Percentiles rank a stretch among this genome's conserved stretches.
Evolutionary conservation across 805 yeast genomes (phyloP).

Genomic region (Kurtzmaniella cleridarum): DNA sequence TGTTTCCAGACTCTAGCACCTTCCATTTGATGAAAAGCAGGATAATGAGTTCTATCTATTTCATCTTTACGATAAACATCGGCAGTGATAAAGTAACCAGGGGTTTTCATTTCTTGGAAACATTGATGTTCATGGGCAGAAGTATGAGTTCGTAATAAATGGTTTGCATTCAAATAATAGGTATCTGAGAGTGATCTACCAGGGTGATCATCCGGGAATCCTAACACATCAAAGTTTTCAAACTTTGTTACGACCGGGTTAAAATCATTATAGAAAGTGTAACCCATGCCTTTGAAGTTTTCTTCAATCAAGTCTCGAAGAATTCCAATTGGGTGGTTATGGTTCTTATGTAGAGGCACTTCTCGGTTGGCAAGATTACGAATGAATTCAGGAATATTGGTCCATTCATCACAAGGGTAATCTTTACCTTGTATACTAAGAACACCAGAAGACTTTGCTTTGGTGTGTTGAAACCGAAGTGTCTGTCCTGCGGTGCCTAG

Average conservation of each 20-base stretch:
- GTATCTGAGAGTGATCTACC: conserved; percentile 92
- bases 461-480: background rate
- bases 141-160: conserved; percentile 85
- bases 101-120: conserved; percentile 57
- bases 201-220: conserved; percentile 88
- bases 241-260: conserved; percentile 75
- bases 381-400: conserved; percentile 79
- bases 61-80: conserved; percentile 96
- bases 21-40: conserved; percentile 97
- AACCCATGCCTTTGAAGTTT: conserved; percentile 60
- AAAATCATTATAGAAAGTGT: conserved; percentile 75
- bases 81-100: conserved; percentile 90
- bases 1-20: conserved; percentile 87
- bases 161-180: conserved; percentile 72
- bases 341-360: conserved; percentile 52
- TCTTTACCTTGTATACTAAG: conserved; percentile 42
- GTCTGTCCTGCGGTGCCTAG: background rate
- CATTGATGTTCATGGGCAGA: conserved; percentile 95
- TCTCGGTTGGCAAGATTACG: conserved; percentile 62
- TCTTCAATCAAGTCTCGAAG: conserved; percentile 67
- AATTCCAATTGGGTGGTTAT: conserved; percentile 86
- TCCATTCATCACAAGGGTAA: conserved; percentile 68
- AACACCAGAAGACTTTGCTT: conserved; percentile 17
- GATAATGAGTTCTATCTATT: conserved; percentile 92
- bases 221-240: conserved; percentile 88